Evolutionary conservation across 2,329 filamentous ascomycete genomes (phyloP), one percentile per base, ranked within the genome.

Genomic region (Escovopsis sp.): DNA sequence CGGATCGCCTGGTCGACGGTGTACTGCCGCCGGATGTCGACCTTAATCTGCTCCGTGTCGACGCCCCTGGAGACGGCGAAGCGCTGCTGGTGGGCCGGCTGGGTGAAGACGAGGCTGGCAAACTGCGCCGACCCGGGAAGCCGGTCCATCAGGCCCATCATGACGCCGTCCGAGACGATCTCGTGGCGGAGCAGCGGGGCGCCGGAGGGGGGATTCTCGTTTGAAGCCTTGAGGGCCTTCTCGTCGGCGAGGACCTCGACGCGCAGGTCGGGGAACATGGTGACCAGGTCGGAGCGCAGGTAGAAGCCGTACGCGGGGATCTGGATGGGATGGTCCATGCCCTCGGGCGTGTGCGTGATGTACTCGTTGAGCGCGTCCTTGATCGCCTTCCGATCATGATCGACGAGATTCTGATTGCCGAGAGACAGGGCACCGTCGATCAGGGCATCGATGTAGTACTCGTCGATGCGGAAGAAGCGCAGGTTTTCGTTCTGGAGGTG

Each of bases 401-500:
- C 58, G 26, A 53, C 37, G 4, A 53, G 53, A 0, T 56, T 33
- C 41, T 68, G 61, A 48, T 68, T 69, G 1, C 49, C 66, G 2
- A 65, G 41, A 10, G 53, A 59, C 0, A 70, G 51, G 0, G 60
- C 67, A 0, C 67, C 67, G 43, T 70, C 67, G 2, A 70, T 44
- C 4, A 69, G 40, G 6, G 57, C 57, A 37, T 66, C 61, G 0
- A 62, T 47, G 68, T 67, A 71, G 41, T 58, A 58, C 1, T 43
- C 23, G 41, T 72, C 68, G 10, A 71, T 63, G 33, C 56, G 44
- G 52, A 71, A 71, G 53, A 68, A 66, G 0, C 64, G 57, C 0
- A 71, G 40, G 9, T 43, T 56, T 45, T 71, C 68, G 4, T 33
- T 36, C 0, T 51, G 58, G 0, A 70, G 49, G 33, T 59, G 48